These are phyloP conservation scores for Pseudovirgaria hyperparasitica DNA, from an alignment of 2,329 filamentous ascomycete species.

Conservation along the genomic window DNA sequence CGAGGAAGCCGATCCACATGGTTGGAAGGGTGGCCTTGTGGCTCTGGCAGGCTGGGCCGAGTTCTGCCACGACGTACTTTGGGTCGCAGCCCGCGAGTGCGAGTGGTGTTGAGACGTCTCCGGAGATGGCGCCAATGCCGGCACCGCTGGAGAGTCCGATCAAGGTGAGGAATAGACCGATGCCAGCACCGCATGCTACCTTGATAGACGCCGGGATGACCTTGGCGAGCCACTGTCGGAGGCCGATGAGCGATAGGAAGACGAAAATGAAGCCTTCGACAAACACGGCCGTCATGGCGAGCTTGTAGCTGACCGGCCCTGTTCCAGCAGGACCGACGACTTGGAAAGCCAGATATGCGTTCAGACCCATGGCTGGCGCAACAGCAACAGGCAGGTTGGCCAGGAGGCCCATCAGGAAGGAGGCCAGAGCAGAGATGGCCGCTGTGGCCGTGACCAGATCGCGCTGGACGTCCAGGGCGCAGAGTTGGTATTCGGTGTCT, in stretches of 20 bases:
- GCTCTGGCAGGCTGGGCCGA: slow-evolving; percentile 4
- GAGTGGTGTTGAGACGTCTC: slow-evolving; percentile 49
- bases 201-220: slow-evolving; percentile 75
- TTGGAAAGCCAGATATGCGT: slow-evolving; percentile 77
- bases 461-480: slow-evolving; percentile 47
- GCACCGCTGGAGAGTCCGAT: slow-evolving; percentile 67
- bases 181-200: slow-evolving; percentile 73
- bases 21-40: no score
- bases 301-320: slow-evolving; percentile 57
- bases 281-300: slow-evolving; percentile 77
- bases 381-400: slow-evolving; percentile 51
- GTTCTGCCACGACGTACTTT: slow-evolving; percentile 36
- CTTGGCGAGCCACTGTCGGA: slow-evolving; percentile 80
- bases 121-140: slow-evolving; percentile 68
- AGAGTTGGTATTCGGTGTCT: no score
- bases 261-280: slow-evolving; percentile 81
- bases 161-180: slow-evolving; percentile 67
- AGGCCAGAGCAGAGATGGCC: slow-evolving; percentile 63
- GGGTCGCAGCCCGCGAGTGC: slow-evolving; percentile 62
- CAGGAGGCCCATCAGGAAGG: slow-evolving; percentile 68
- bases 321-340: slow-evolving; percentile 66
- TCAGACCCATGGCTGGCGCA: slow-evolving; percentile 40
- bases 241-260: slow-evolving; percentile 61
- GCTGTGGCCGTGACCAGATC: slow-evolving; percentile 77
- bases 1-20: slow-evolving; percentile 47